Evolutionary conservation across 75 land plant species (phyloP), one percentile per base, ranked within the genome.

Genomic region (Pseudotsuga menziesii): DNA sequence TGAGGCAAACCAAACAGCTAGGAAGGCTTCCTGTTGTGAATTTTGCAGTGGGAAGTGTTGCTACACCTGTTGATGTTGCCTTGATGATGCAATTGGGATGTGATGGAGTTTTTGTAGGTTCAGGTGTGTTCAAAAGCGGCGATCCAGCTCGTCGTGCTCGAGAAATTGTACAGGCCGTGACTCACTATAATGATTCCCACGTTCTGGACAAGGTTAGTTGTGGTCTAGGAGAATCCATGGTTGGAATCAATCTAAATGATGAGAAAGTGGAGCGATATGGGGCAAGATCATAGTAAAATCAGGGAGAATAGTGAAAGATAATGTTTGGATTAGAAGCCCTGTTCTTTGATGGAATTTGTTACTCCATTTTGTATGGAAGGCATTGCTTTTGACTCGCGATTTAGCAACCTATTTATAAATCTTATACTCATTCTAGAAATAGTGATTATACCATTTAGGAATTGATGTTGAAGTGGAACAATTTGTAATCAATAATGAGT

Each of bases 1-100:
- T 94, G 58, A 94, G 91, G 95, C 97, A 92, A 81, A 94, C 97
- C 57, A 94, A 94, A 84, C 95, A 94, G 91, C 89, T 94, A 17
- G 94, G 94, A 32, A 80, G 94, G 77, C 88, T 91, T 7, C 92
- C 91, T 19, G 94, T 91, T 20, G 94, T 91, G 58, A 89, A 91
- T 0, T 91, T 91, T 75, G 94, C 92, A 16, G 92, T 92, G 15
- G 94, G 94, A 1, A 89, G 94, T 2, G 92, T 91, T 22, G 94
- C 94, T 22, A 91, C 92, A 1, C 94, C 92, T 15, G 97, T 95
- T 44, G 97, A 94, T 76, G 97, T 95, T 5, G 97, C 97, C 3
- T 67, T 94, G 73, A 94, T 94, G 97, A 94, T 94, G 97, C 97
- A 94, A 83, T 79, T 94, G 52, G 98, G 98, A 5, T 92, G 95